Conservation (phyloP, 306 rosid genomes). For the Benincasa hispida region DNA sequence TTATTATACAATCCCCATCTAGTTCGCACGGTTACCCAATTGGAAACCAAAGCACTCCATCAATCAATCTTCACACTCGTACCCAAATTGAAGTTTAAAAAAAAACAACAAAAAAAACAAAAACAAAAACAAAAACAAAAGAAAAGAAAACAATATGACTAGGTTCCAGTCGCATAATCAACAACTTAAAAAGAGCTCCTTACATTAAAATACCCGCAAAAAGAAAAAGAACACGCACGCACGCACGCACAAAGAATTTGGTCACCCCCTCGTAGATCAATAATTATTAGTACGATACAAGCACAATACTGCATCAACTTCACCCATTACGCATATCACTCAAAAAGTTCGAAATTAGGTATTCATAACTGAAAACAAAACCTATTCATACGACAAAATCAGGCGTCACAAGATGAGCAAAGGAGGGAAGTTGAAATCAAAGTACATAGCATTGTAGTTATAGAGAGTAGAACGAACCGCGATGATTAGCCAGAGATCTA, state of each 20-base stretch:
- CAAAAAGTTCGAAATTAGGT: not conserved
- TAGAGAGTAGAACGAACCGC: conserved; percentile 40
- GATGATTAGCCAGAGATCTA: conserved; percentile 95
- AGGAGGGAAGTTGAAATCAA: not conserved
- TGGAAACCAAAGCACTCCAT: not conserved
- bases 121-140: too few relatives aligned
- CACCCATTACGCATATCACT: not conserved
- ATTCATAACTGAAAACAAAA: not conserved
- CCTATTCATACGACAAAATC: not conserved
- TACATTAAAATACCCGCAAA: not conserved
- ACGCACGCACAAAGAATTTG: not conserved
- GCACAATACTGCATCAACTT: not conserved
- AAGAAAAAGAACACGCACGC: not conserved
- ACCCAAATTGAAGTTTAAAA: not conserved
- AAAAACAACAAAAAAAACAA: too few relatives aligned
- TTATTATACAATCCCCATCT: not conserved
- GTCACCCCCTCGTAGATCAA: not conserved
- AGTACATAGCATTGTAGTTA: not conserved
- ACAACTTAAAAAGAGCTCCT: not conserved
- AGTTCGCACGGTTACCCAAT: not conserved
- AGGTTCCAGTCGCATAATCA: not conserved
- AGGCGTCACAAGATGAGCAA: not conserved
- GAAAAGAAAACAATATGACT: not conserved
- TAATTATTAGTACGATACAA: not conserved
- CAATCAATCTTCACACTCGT: not conserved